phyloP scores from a whole-genome alignment of 768 basidiomycete genomes.

The Exidia glandulosa region DNA sequence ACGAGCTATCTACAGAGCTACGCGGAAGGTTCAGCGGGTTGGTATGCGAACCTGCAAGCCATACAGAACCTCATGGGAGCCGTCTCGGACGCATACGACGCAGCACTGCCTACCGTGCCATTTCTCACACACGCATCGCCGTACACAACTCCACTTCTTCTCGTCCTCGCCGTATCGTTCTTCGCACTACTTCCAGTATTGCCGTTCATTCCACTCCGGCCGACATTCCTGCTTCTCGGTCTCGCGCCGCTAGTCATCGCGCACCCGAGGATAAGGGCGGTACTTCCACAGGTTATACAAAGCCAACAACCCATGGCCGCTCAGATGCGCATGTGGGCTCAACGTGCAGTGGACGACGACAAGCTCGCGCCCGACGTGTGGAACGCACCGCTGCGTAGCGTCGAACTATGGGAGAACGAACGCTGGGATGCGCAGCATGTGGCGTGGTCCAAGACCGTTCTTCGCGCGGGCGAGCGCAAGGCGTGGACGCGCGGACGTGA shows the following conservation, averaged over 20 bases:
- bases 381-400: conserved; percentile 50
- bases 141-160: conserved; percentile 44
- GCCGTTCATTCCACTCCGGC: conserved; percentile 23
- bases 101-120: conserved; percentile 37
- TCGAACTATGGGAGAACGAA: conserved; percentile 78
- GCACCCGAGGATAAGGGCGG: conserved; percentile 32
- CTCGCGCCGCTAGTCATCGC: conserved; percentile 40
- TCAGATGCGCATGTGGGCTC: conserved; percentile 11
- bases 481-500: conserved; percentile 66
- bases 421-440: conserved; percentile 32
- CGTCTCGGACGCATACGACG: conserved; percentile 54
- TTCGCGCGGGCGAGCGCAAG: conserved; percentile 35
- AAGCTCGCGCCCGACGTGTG: conserved; percentile 52
- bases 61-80: conserved; percentile 88
- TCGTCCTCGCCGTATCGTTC: conserved; percentile 35
- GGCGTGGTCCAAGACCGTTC: conserved; percentile 27
- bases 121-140: conserved; percentile 41
- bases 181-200: conserved; percentile 18
- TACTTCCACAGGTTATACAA: conserved; percentile 22
- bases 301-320: conserved; percentile 20
- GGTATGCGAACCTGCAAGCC: conserved; percentile 79
- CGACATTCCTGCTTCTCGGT: conserved; percentile 25
- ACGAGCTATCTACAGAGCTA: conserved; percentile 16
- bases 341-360: conserved; percentile 48
- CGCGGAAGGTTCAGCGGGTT: conserved; percentile 60